Base-by-base conservation (phyloP, 164 flowering plant genomes). In the Magnolia changhungtana region DNA sequence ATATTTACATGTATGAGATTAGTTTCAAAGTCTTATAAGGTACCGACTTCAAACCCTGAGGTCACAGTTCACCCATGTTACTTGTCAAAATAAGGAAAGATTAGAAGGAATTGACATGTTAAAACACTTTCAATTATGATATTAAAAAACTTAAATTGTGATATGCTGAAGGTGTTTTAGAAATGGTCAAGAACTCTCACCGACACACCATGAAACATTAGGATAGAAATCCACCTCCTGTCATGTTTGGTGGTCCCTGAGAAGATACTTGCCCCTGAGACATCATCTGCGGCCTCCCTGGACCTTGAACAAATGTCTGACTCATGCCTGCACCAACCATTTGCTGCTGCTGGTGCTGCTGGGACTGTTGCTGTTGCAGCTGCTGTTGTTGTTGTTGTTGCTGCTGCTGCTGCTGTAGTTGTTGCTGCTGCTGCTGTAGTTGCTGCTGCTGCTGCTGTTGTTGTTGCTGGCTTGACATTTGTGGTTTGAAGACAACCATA, bases 401-500 rank as follows among this genome's bases (percentile, higher is more conserved):
- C 18, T 74, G 85, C 9, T 74, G 83, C 10, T 68, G 81, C 24
- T 81, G 84, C 14, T 31, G 76, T 52, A 55, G 82, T 50, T 64
- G 80, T 14, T 73, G 86, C 45, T 77, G 83, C 8, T 74, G 81
- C 9, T 61, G 81, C n/a, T 71, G 81, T 13, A 67, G 86, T 71
- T 61, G 78, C 11, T 76, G 86, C 29, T 81, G 90, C 21, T 76
- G 81, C 58, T 69, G 78, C 23, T 75, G 85, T 21, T 66, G 81
- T 29, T 79, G 84, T 50, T 79, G 90, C 78, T 89, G 91, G 78
- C 82, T 84, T 23, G 96, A 20, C 63, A 86, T 82, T 85, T 90
- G 97, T 23, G 97, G 99, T 85, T 93, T 95, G 74, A 95, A 95
- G 19, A 95, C 99, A 67, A 95, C 99, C 98, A 93, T 93, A 75